A percentile compares a stretch with the other conserved stretches of the same genome.
Evolutionary conservation across 2,329 filamentous ascomycete species (phyloP).

Genomic region (Tolypocladium guangdongense): DNA sequence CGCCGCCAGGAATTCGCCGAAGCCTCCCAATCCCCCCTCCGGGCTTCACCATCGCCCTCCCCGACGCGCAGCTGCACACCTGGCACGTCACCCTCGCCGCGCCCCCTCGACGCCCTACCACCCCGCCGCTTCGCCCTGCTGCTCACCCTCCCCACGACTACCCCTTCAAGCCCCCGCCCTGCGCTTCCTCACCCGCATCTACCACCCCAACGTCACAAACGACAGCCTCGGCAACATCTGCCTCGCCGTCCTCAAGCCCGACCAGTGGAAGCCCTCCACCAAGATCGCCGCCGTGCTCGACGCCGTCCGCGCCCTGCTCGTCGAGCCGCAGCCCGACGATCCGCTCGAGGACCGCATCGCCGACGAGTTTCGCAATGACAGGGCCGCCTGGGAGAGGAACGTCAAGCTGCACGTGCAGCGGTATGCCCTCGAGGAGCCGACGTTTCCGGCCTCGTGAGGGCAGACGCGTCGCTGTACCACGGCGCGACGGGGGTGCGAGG

Average conservation of each 20-base stretch:
- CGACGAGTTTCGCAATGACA: constrained; percentile 66
- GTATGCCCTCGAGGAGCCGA: constrained; percentile 47
- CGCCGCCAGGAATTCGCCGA: constrained; percentile 39
- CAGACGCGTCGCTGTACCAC: neutral
- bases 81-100: constrained; percentile 41
- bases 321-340: constrained; percentile 79
- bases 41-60: constrained; percentile 36
- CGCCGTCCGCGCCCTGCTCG: constrained; percentile 62
- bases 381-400: constrained; percentile 59
- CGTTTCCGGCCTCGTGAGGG: constrained; percentile 17
- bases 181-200: constrained; percentile 79
- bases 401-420: constrained; percentile 63
- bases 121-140: constrained; percentile 63
- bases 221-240: constrained; percentile 79
- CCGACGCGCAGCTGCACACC: constrained; percentile 33
- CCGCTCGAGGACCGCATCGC: constrained; percentile 80
- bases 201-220: constrained; percentile 91
- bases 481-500: neutral
- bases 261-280: constrained; percentile 86
- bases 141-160: constrained; percentile 69
- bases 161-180: constrained; percentile 79
- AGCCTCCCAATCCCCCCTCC: constrained; percentile 34
- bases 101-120: constrained; percentile 35
- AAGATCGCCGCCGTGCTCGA: constrained; percentile 66
- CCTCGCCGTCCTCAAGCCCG: constrained; percentile 68